Evolutionary conservation across 2,329 filamentous ascomycete genomes (phyloP), one percentile per base, ranked within the genome.

Genomic region (Periconia sp.): DNA sequence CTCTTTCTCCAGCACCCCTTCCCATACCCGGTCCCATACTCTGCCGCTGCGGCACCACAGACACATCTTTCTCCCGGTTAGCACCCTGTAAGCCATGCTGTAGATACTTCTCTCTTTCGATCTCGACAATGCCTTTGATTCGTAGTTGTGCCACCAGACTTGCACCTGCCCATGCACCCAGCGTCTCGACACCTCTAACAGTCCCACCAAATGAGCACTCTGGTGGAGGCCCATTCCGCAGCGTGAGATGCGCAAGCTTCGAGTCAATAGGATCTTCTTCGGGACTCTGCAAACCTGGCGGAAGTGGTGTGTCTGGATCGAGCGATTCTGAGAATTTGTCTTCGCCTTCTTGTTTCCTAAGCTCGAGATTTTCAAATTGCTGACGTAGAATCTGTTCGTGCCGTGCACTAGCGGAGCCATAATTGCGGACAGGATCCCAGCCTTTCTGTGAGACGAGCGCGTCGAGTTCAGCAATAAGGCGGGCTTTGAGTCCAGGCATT

Each of bases 351-450:
- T 61, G 47, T 24, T 29, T 37, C 21, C 46, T 44, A 17, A 55
- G 25, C 26, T 63, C 57, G 2, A 53, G 15, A 7, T 55, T 55
- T 16, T 67, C 61, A 35, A 50, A 52, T 15, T 56, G 51, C 17
- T 55, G 40, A 4, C 56, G 59, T 3, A 68, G 37, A 8, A 50
- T 46, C 8, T 57, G 56, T 36, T 68, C 66, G 18, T 59, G 67
- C 3, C 42, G 55, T 24, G 50, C 61, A 11, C 72, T 68, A 23
- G 76, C 83, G 4, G 83, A 80, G 1, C 80, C 86, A 54, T 86
- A 88, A 24, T 87, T 90, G 30, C 80, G 78, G 2, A 96, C 84
- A 0, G 82, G 78, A 55, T 89, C 84, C 90, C 92, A 97, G 5
- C 89, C 88, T 49, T 84, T 77, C 31, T 78, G 74, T 12, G 84